Base-by-base conservation (phyloP, 2,329 filamentous ascomycete genomes). In the Penicillium sclerotigenum region DNA sequence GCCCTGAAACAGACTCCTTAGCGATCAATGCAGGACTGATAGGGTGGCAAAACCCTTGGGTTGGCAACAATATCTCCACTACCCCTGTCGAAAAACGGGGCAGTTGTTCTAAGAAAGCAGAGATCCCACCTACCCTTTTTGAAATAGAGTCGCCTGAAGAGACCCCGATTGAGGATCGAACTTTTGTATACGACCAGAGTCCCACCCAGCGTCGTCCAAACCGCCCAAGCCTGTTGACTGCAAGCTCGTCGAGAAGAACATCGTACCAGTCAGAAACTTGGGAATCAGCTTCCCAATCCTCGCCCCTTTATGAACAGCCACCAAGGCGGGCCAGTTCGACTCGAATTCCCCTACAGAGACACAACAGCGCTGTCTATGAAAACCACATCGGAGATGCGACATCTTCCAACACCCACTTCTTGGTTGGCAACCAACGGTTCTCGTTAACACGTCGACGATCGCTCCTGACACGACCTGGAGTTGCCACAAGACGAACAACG, bases 361-460 rank as follows among this genome's bases (percentile, higher is more conserved):
- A 67, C 26, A 62, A 53, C 18, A 67, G 62, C 53, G 57, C 56
- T 33, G 59, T 70, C 26, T 62, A 68, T 50, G 62, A 65, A n/a
- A 63, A 52, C 41, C 47, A 50, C 1, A 42, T 50, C 10, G 47
- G 47, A 4, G 63, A 68, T 36, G 64, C 68, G 18, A 60, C 66
- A 13, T 66, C 69, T 45, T 68, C 68, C n/a, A 72, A 71, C 42
- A 72, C 68, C 1, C 65, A 68, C 58, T 70, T 72, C 41, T 59
- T 68, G 51, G 65, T 71, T 33, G 68, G 69, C 26, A 68, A 64
- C 42, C 70, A 71, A 47, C 67, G 70, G 9, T 69, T 70, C 54
- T 72, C 71, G 14, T 52, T 73, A 37, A 74, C 70, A n/a, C 72
- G 73, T 22, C 69, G 72, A 22, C 69, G 70, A 18, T 75, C 73